Evolutionary conservation across 345 rosid species (phyloP).

Genomic region (Acer yangbiense): DNA sequence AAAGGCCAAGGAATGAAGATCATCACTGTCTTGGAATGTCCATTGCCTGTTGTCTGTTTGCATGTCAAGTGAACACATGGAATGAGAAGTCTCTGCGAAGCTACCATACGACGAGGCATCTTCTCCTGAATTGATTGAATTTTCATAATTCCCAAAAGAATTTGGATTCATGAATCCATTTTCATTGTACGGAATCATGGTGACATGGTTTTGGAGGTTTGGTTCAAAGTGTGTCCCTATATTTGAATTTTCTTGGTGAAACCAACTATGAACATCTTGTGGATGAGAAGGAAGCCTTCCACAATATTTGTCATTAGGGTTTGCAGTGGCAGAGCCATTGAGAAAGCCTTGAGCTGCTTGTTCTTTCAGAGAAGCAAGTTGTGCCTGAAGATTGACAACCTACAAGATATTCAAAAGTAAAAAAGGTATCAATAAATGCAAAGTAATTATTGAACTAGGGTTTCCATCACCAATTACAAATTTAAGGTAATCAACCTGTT

Average conservation of each 20-base stretch:
- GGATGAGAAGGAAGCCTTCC: conserved; percentile 45
- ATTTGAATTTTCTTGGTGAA: conserved; percentile 43
- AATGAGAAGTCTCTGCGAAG: conserved; percentile 58
- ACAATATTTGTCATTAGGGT: conserved; percentile 56
- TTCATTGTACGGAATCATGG: conserved; percentile 26
- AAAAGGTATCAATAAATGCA: neutral
- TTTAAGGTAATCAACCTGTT: conserved; percentile 54
- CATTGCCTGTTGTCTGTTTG: conserved; percentile 50
- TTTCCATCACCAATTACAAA: conserved; percentile 5
- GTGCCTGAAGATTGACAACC: conserved; percentile 89
- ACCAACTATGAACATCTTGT: conserved; percentile 56
- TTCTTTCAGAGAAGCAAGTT: conserved; percentile 81
- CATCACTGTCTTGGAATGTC: conserved; percentile 66
- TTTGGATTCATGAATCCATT: conserved; percentile 41
- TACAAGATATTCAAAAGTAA: conserved; percentile 27
- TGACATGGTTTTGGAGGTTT: conserved; percentile 13
- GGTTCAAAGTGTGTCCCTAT: conserved; percentile 19
- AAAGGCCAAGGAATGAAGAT: conserved; percentile 61
- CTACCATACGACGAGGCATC: conserved; percentile 46
- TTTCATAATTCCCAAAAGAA: conserved; percentile 44
- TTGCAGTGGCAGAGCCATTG: conserved; percentile 47
- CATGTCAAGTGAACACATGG: conserved; percentile 47
- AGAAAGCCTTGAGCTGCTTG: conserved; percentile 64
- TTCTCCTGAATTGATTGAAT: conserved; percentile 41
- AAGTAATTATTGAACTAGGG: conserved; percentile 28